Base-by-base conservation (phyloP, 495 filamentous ascomycete species). In the Cairneyella variabilis region DNA sequence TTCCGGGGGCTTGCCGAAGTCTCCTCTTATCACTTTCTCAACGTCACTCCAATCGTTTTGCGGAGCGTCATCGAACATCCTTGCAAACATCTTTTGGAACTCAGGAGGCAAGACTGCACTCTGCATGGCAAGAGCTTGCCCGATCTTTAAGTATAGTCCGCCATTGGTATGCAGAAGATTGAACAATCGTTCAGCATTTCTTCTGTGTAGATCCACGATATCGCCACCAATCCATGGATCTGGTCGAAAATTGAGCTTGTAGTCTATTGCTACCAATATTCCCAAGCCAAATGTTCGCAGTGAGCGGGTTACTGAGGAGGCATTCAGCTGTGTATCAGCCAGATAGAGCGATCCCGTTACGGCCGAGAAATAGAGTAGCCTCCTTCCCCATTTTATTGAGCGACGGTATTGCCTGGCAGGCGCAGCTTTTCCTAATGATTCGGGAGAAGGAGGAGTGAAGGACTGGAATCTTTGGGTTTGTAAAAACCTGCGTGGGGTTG, bases 71-170 rank as follows among this genome's bases (percentile, higher is more conserved):
- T 97, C 93, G 67, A 98, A 98, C 89, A 98, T 96, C 53, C 84
- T 79, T 30, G 86, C 76, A 64, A 98, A 98, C 89, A 96, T 96
- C 54, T 81, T 79, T 75, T 95, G 90, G 63, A 97, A 97, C 66
- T 96, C 89, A 6, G 90, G 88, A 11, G 93, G 93, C 45, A 98
- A 67, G 36, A 97, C 83, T 1, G 91, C 92, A 47, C 86, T 90
- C 74, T 98, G 93, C 93, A 97, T 98, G 20, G 92, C 93, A 51
- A 98, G 91, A 6, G 93, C 93, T 75, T 98, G 93, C 2, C 93
- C 93, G 50, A 98, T 97, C 76, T 98, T 98, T 63, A 97, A 76
- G 65, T 98, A 98, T 2, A 98, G 69, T 0, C 93, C 93, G 48
- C 93, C 93, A 77, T 98, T 98, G 23, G 75, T 69, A 16, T 85